These are phyloP conservation scores for Candida pseudofarinosa DNA, from an alignment of 805 yeast genomes.

Conservation along the genomic window DNA sequence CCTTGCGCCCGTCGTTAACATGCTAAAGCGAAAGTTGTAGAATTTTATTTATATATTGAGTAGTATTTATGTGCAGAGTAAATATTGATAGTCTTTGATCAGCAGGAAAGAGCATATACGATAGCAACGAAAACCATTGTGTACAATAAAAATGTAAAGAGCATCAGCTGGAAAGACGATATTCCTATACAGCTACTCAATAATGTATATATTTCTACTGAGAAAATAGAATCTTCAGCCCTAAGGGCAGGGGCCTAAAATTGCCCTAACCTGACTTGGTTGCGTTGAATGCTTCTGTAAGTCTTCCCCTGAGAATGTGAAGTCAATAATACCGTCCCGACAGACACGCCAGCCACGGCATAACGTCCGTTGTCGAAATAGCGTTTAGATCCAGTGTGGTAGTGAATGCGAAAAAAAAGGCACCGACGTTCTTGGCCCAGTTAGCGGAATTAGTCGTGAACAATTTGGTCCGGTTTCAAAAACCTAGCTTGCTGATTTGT, in stretches of 20 bases:
- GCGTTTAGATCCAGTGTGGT: no score
- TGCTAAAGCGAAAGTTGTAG: background rate
- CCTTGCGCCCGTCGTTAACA: conserved; percentile 4
- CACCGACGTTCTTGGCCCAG: background rate
- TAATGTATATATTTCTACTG: no score
- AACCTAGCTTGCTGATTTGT: background rate
- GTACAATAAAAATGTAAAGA: no score
- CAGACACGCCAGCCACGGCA: background rate
- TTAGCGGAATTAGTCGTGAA: background rate
- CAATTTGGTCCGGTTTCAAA: background rate
- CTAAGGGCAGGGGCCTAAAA: no score
- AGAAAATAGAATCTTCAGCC: no score
- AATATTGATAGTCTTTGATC: background rate
- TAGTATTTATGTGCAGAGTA: background rate
- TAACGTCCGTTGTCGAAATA: no score
- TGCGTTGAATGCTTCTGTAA: background rate
- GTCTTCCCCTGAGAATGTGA: conserved; percentile 11
- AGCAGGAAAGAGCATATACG: no score
- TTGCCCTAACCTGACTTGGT: no score
- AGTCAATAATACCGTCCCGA: conserved; percentile 5
- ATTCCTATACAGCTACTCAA: no score
- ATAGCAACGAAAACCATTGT: no score
- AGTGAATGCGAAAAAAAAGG: no score
- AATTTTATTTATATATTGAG: conserved; percentile 4
- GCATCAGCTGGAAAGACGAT: no score